phyloP scores from a whole-genome alignment of 495 filamentous ascomycete species.

The Daldinia childiae region DNA sequence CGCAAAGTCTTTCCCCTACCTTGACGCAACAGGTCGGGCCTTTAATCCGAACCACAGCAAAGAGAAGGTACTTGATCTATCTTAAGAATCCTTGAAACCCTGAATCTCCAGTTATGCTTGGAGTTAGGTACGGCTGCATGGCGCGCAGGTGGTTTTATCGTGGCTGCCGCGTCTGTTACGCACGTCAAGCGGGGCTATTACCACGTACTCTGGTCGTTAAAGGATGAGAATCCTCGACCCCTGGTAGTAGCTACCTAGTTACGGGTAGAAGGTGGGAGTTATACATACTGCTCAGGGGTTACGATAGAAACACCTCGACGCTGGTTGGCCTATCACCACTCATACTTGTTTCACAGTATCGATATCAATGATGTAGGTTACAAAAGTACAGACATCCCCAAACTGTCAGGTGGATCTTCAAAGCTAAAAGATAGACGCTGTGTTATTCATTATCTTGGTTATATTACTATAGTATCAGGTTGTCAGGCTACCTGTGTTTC shows the following conservation, averaged over 20 bases:
- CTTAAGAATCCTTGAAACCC: constrained; percentile 10
- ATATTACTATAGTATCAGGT: background rate
- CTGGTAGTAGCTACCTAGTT: constrained; percentile 9
- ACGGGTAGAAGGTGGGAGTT: background rate
- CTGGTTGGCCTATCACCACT: background rate
- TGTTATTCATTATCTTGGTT: background rate
- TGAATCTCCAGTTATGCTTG: background rate
- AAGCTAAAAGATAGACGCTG: background rate
- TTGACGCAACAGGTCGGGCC: background rate
- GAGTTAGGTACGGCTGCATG: background rate
- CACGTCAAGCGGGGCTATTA: constrained; percentile 11
- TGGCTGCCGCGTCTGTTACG: constrained; percentile 10
- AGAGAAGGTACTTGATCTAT: constrained; percentile 1
- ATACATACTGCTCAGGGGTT: constrained; percentile 18
- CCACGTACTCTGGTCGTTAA: background rate
- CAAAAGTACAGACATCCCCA: background rate
- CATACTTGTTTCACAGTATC: background rate
- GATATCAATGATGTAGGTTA: background rate
- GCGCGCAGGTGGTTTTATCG: constrained; percentile 1
- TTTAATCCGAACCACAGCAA: background rate
- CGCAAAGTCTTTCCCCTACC: constrained; percentile 8
- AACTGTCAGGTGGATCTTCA: background rate
- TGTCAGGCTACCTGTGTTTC: background rate
- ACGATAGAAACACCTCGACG: background rate
- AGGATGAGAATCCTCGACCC: constrained; percentile 27